These are phyloP conservation scores for Prunus mira DNA, from an alignment of 306 rosid species.

Conservation along the genomic window DNA sequence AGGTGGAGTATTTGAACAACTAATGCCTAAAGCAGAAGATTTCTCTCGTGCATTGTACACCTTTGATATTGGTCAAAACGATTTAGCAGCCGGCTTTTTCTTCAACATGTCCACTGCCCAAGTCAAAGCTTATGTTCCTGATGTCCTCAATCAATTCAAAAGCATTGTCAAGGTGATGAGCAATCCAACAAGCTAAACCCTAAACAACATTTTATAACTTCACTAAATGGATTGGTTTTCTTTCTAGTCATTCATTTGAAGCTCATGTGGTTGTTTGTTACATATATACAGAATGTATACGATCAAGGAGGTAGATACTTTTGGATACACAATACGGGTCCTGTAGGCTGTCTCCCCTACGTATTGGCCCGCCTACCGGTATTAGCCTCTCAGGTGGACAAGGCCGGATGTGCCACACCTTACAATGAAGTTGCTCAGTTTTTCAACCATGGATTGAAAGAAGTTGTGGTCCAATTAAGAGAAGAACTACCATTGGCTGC, in stretches of 20 bases:
- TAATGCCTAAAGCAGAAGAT: slow-evolving; percentile 27
- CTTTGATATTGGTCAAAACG: slow-evolving; percentile 43
- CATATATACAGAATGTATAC: slow-evolving; percentile 34
- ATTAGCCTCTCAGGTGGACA: slow-evolving; percentile 28
- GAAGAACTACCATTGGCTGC: slow-evolving; percentile 44
- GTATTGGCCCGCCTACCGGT: slow-evolving; percentile 32
- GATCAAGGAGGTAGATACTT: slow-evolving; percentile 54
- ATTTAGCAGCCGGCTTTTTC: slow-evolving; percentile 9
- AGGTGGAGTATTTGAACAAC: slow-evolving; percentile 30
- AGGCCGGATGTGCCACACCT: slow-evolving; percentile 44
- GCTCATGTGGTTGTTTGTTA: not conserved
- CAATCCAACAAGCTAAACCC: not conserved
- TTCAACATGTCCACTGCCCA: slow-evolving; percentile 36
- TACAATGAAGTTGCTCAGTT: slow-evolving; percentile 49
- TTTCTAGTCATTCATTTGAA: not conserved
- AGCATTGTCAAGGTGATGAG: slow-evolving; percentile 36
- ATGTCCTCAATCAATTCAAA: slow-evolving; percentile 47
- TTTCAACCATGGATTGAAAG: slow-evolving; percentile 52
- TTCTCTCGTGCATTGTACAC: slow-evolving; percentile 35
- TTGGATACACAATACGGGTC: slow-evolving; percentile 82
- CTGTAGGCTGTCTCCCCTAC: slow-evolving; percentile 57
- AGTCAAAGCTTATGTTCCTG: slow-evolving; percentile 44
- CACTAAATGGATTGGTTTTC: not conserved
- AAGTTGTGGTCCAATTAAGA: slow-evolving; percentile 40
- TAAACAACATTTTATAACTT: too few species aligned